These are phyloP conservation scores for Elongisporangium prolatum DNA, from an alignment of 352 stramenopile species.

Conservation along the genomic window DNA sequence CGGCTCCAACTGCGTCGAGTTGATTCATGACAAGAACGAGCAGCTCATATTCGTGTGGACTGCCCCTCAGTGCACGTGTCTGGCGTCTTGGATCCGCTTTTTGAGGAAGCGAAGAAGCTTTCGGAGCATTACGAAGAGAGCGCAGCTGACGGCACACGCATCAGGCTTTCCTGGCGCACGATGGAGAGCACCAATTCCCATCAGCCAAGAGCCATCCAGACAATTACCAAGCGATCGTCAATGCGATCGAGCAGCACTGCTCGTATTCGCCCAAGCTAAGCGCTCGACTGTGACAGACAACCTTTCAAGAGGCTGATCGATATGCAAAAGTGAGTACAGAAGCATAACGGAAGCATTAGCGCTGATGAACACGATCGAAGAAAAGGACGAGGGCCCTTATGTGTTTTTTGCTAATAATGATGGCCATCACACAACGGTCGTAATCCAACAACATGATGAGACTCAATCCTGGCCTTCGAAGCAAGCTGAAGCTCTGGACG, in stretches of 20 bases:
- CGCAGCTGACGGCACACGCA: conserved; percentile 10
- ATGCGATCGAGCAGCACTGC: conserved; percentile 13
- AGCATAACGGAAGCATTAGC: no score
- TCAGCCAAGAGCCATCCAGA: conserved; percentile 22
- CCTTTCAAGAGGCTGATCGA: no score
- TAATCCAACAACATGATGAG: no score
- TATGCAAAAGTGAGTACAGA: no score
- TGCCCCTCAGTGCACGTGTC: conserved; percentile 63
- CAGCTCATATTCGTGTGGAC: conserved; percentile 16
- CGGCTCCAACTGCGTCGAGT: conserved; percentile 12
- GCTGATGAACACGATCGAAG: no score
- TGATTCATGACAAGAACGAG: conserved; percentile 4
- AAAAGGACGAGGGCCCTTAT: no score
- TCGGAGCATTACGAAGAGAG: conserved; percentile 30
- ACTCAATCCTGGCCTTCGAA: no score
- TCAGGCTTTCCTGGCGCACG: conserved; percentile 38
- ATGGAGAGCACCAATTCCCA: conserved; percentile 32
- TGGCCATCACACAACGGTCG: no score
- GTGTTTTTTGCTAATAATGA: no score
- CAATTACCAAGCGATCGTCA: conserved; percentile 19
- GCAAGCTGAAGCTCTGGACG: no score
- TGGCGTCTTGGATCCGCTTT: conserved; percentile 50
- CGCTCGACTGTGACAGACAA: neutral
- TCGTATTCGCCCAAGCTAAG: neutral
- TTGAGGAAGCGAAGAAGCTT: conserved; percentile 30